Evolutionary conservation across 345 rosid genomes (phyloP).

Genomic region (Cardiospermum halicacabum): DNA sequence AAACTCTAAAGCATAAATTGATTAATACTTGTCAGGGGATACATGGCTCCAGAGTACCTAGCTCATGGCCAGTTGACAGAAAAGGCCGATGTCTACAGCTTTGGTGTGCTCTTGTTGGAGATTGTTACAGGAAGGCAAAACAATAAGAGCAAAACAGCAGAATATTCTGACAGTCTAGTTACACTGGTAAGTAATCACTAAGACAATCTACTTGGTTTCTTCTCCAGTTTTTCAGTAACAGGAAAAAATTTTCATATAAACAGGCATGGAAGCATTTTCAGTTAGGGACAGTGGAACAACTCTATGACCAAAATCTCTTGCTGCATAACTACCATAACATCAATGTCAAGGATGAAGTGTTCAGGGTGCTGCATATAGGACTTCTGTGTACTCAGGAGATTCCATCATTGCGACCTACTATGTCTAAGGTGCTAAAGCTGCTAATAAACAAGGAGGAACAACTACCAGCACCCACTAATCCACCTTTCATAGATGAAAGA

Average conservation of each 20-base stretch:
- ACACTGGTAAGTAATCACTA: constrained; percentile 45
- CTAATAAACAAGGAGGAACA: constrained; percentile 56
- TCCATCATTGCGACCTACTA: constrained; percentile 65
- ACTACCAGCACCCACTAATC: constrained; percentile 66
- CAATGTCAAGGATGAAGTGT: constrained; percentile 46
- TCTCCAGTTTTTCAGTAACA: background rate
- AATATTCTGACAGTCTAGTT: constrained; percentile 77
- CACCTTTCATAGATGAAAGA: constrained; percentile 80
- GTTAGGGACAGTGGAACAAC: constrained; percentile 56
- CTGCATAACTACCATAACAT: constrained; percentile 35
- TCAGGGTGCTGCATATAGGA: constrained; percentile 69
- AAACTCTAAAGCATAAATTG: background rate
- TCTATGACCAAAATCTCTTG: constrained; percentile 62
- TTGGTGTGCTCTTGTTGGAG: constrained; percentile 81
- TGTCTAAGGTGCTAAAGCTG: constrained; percentile 75
- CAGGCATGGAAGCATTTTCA: constrained; percentile 84
- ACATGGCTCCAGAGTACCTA: constrained; percentile 95
- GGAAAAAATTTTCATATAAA: background rate
- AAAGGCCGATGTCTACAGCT: constrained; percentile 86
- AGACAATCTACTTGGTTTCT: background rate
- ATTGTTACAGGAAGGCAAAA: constrained; percentile 76
- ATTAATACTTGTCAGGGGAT: constrained; percentile 51
- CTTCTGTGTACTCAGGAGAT: constrained; percentile 79
- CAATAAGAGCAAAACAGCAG: constrained; percentile 62
- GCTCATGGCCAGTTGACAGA: constrained; percentile 93